Conservation (phyloP, 2,329 filamentous ascomycete genomes). For the Fusarium tricinctum region DNA sequence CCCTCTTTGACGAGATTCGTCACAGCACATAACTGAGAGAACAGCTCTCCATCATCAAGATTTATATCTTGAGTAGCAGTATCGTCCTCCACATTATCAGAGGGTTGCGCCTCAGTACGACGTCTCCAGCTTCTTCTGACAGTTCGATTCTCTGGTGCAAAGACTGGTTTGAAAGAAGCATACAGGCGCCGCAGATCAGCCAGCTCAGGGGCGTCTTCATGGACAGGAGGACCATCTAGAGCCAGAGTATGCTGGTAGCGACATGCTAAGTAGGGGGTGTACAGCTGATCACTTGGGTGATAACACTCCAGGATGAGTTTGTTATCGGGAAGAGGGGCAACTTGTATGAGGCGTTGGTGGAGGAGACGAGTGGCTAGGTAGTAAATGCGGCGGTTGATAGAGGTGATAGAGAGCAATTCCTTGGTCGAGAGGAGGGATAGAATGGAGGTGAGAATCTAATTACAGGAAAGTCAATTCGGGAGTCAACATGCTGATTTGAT, state of each 20-base stretch:
- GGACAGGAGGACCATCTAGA: constrained; percentile 22
- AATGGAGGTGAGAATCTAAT: constrained; percentile 33
- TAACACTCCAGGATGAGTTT: constrained; percentile 84
- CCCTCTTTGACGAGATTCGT: constrained; percentile 78
- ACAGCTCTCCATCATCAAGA: constrained; percentile 78
- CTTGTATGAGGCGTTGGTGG: constrained; percentile 70
- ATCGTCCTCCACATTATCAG: constrained; percentile 52
- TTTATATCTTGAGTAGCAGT: constrained; percentile 71
- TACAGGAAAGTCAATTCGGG: background rate
- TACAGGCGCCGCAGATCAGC: constrained; percentile 70
- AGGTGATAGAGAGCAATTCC: constrained; percentile 68
- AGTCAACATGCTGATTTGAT: background rate
- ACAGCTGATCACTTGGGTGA: constrained; percentile 77
- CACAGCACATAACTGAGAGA: constrained; percentile 79
- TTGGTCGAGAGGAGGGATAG: constrained; percentile 63
- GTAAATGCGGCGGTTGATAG: constrained; percentile 74
- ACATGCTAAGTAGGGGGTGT: constrained; percentile 76
- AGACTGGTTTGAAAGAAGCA: constrained; percentile 77
- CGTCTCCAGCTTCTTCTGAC: constrained; percentile 46
- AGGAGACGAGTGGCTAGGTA: constrained; percentile 73
- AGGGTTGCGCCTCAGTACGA: constrained; percentile 15
- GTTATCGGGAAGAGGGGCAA: constrained; percentile 55
- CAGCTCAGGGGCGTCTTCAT: constrained; percentile 42
- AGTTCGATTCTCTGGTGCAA: constrained; percentile 65
- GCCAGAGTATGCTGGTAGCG: constrained; percentile 71